Evolutionary conservation across 176 grass and related monocot genomes (phyloP), one percentile per base, ranked within the genome.

Genomic region (Aegilops speltoides): DNA sequence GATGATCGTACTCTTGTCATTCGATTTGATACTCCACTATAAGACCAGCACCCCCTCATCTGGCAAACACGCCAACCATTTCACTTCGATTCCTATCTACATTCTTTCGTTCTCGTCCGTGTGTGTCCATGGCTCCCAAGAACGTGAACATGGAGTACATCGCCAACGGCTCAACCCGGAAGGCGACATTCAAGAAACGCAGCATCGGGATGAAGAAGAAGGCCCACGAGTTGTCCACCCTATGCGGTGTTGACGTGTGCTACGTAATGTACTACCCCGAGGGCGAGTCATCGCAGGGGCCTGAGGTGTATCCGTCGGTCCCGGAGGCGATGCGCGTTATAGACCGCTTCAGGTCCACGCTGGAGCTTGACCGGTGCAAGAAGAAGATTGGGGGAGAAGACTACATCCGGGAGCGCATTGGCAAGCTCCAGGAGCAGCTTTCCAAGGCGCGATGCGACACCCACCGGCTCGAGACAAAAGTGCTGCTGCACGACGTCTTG

Each of bases 311-410:
- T 7, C 76, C 76, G 10, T 16, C 54, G 31, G 11, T n/a, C 54
- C 19, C 2, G 12, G 76, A 67, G 73, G 61, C 41, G 22, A 60
- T 8, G 23, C 2, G 57, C 7, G 29, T 90, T 1, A 38, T 93
- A 0, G 19, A 41, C 0, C 86, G 81, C 0, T 86, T 96, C 79
- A 71, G n/a, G 84, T 37, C 73, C 20, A 71, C 88, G 87, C 84
- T 84, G 1, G 86, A 89, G 77, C 25, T 76, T 2, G 81, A 95
- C 28, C 86, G 74, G 20, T 68, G 73, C 77, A 84, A 80, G 59
- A 91, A 89, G 40, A 91, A 81, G 89, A 78, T 91, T 41, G 76
- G 93, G 67, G 85, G 74, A 8, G 91, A 83, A 48, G 81, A 31
- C 7, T 84, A 87, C 73, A 73, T 91, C 24, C 54, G 11, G 16